Conservation (phyloP, 108 stramenopile species). For the Skeletonema tropicum region DNA sequence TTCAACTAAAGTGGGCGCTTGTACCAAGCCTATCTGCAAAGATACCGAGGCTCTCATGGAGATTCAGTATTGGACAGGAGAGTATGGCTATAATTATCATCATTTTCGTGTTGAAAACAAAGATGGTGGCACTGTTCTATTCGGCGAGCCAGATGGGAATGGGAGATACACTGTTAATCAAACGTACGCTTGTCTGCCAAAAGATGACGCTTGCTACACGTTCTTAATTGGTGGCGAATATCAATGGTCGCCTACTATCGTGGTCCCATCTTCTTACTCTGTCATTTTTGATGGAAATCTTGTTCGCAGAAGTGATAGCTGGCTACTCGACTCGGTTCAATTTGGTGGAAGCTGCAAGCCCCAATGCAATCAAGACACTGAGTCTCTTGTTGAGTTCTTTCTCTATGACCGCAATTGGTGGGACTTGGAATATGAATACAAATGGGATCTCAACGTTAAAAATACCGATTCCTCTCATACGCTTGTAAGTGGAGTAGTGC, state of each 20-base stretch:
- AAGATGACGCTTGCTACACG: neutral
- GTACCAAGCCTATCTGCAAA: neutral
- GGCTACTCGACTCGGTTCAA: neutral
- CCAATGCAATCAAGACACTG: neutral
- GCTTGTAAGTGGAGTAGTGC: neutral
- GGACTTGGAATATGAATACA: neutral
- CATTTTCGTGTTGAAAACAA: neutral
- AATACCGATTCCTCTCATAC: neutral
- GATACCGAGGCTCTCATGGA: constrained; percentile 1
- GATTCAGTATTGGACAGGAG: neutral
- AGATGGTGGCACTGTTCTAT: neutral
- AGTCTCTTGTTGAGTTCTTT: constrained; percentile 1
- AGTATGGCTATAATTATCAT: neutral
- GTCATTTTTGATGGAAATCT: neutral
- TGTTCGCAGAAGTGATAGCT: neutral
- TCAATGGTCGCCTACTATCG: neutral
- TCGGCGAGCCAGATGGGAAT: too few species aligned
- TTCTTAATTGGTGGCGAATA: neutral
- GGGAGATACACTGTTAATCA: neutral
- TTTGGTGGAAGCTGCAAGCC: constrained; percentile 6
- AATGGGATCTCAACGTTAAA: neutral
- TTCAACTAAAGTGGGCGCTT: neutral
- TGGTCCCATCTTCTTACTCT: neutral
- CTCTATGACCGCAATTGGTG: neutral
- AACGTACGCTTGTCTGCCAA: neutral